Conservation (phyloP, 2,329 filamentous ascomycete genomes). For the Colletotrichum salicis region DNA sequence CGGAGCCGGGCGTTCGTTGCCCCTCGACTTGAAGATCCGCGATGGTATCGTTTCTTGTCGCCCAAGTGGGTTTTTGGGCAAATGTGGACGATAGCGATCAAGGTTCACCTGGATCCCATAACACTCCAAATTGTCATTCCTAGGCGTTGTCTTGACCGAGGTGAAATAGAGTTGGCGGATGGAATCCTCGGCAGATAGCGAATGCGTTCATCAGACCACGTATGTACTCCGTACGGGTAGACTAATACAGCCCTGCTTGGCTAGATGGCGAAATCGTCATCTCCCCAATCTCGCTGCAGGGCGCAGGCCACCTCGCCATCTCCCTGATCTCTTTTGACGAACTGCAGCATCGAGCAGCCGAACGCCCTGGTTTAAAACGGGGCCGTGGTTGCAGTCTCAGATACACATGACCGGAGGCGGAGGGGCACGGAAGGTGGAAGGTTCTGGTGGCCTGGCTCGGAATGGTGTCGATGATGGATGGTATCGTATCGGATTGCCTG, state of each 20-base stretch:
- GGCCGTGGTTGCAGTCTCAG: conserved; percentile 16
- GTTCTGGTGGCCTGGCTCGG: conserved; percentile 15
- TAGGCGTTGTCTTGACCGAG: not conserved
- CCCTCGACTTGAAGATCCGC: conserved; percentile 10
- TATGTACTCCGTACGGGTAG: not conserved
- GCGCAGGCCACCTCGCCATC: conserved; percentile 19
- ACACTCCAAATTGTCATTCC: not conserved
- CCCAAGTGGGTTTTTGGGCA: conserved; percentile 14
- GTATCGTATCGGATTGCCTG: conserved; percentile 23
- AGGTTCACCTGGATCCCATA: conserved; percentile 11
- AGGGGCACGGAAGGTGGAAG: conserved; percentile 8
- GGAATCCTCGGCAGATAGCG: conserved; percentile 10
- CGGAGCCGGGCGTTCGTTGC: conserved; percentile 25
- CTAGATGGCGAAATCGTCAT: conserved; percentile 31
- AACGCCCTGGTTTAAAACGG: conserved; percentile 9
- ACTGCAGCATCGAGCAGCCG: conserved; percentile 25
- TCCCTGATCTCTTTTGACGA: conserved; percentile 25
- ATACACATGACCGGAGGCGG: conserved; percentile 28
- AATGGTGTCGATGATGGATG: conserved; percentile 7
- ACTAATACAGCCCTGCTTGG: conserved; percentile 12
- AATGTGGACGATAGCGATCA: not conserved
- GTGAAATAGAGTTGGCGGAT: conserved; percentile 13
- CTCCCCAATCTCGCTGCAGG: conserved; percentile 22
- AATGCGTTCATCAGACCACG: conserved; percentile 26
- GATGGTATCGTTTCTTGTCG: conserved; percentile 19